A percentile compares a stretch with the other conserved stretches of the same genome.
These are phyloP conservation scores for Sophora flavescens DNA, from an alignment of 306 rosid species.

Conservation along the genomic window DNA sequence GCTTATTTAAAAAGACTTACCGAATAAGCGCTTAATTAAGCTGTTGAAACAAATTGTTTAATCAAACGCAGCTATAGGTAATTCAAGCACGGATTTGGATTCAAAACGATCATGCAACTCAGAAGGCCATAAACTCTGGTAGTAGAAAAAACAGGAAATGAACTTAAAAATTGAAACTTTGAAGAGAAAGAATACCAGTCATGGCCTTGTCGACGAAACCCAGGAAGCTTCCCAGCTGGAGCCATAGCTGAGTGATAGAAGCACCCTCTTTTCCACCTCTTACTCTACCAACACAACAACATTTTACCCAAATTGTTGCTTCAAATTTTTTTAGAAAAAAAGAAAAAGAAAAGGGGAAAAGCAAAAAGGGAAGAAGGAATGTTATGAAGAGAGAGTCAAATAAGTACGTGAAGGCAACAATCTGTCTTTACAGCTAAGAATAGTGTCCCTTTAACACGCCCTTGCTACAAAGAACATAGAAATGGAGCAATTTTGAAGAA, in stretches of 20 bases:
- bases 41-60: too few relatives aligned
- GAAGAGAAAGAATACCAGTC: slow-evolving; percentile 65
- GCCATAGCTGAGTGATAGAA: slow-evolving; percentile 67
- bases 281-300: slow-evolving; percentile 57
- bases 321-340: background rate
- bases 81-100: slow-evolving; percentile 1
- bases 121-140: background rate
- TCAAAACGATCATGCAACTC: slow-evolving; percentile 14
- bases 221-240: slow-evolving; percentile 80
- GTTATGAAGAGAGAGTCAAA: slow-evolving; percentile 48
- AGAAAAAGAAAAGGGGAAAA: slow-evolving; percentile 13
- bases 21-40: too few relatives aligned
- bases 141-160: background rate
- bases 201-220: slow-evolving; percentile 76
- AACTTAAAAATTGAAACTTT: slow-evolving; percentile 24
- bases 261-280: slow-evolving; percentile 9
- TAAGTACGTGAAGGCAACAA: slow-evolving; percentile 47
- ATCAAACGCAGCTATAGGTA: too few relatives aligned
- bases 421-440: slow-evolving; percentile 61
- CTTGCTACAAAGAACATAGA: slow-evolving; percentile 18
- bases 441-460: background rate
- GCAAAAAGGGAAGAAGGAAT: slow-evolving; percentile 42
- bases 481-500: background rate
- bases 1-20: too few relatives aligned
- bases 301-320: slow-evolving; percentile 49